These are phyloP conservation scores for Xylaria sp. DNA, from an alignment of 2,329 filamentous ascomycete genomes.

Conservation along the genomic window DNA sequence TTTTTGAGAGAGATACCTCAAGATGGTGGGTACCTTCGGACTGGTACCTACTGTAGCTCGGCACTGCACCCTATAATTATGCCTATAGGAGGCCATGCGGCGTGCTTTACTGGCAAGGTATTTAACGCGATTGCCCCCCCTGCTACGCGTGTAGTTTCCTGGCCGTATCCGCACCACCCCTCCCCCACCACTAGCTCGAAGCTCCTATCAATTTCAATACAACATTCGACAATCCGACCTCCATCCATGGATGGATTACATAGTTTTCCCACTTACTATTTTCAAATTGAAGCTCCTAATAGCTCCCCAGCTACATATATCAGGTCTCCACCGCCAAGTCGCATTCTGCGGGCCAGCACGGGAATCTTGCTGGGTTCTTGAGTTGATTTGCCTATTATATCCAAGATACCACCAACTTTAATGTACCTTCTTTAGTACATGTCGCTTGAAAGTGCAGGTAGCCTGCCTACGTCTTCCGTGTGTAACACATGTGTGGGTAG, in stretches of 20 bases:
- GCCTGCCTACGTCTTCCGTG: not conserved
- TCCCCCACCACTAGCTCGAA: conserved; percentile 47
- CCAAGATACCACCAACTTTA: not conserved
- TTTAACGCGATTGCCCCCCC: conserved; percentile 17
- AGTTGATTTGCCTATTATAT: not conserved
- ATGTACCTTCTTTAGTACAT: not conserved
- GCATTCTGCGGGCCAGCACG: not conserved
- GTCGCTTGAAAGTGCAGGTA: not conserved
- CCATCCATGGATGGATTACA: not conserved
- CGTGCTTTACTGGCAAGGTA: not conserved
- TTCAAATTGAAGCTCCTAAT: conserved; percentile 5
- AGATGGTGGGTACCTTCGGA: too few species aligned
- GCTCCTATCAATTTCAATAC: not conserved
- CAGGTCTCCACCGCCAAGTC: conserved; percentile 21
- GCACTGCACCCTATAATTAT: too few species aligned
- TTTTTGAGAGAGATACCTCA: too few species aligned
- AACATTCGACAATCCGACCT: conserved; percentile 27
- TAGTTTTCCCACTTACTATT: conserved; percentile 14
- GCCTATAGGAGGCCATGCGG: not conserved
- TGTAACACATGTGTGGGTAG: not conserved
- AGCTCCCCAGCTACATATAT: conserved; percentile 1
- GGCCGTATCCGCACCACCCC: conserved; percentile 41
- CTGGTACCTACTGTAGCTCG: too few species aligned
- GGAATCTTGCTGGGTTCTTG: not conserved
- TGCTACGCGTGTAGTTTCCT: conserved; percentile 33